Conservation (phyloP, 2,329 filamentous ascomycete genomes). For the Eurotiales sp. region DNA sequence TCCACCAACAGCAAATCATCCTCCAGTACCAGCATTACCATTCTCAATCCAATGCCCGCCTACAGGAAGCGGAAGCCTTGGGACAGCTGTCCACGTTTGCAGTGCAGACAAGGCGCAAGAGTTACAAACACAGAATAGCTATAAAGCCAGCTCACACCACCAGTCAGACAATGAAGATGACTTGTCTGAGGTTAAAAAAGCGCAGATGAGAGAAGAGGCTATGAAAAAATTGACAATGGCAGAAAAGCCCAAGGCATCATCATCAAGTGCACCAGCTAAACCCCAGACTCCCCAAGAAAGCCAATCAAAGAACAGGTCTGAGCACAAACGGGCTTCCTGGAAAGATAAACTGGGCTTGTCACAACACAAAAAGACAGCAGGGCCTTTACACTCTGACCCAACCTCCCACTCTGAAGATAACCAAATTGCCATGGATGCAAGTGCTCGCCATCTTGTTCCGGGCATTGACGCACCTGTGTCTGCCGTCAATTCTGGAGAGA, state of each 20-base stretch:
- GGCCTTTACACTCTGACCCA: neutral
- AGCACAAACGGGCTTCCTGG: constrained; percentile 27
- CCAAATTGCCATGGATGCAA: constrained; percentile 15
- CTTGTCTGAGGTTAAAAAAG: constrained; percentile 16
- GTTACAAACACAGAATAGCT: neutral
- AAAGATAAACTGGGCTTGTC: constrained; percentile 27
- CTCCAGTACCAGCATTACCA: constrained; percentile 17
- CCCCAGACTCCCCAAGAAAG: neutral
- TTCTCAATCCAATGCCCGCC: constrained; percentile 8
- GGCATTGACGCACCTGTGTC: constrained; percentile 73
- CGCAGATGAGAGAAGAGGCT: constrained; percentile 28
- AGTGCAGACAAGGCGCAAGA: too few relatives aligned
- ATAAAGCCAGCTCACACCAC: neutral
- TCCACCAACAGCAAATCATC: constrained; percentile 5
- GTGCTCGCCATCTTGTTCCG: constrained; percentile 36
- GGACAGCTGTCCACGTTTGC: neutral
- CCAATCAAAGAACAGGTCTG: constrained; percentile 6
- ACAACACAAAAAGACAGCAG: constrained; percentile 14
- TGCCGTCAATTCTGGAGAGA: constrained; percentile 73
- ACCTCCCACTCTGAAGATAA: constrained; percentile 13
- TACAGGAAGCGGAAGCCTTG: neutral
- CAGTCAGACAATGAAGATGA: constrained; percentile 17
- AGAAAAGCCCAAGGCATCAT: constrained; percentile 7
- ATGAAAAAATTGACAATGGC: constrained; percentile 34
- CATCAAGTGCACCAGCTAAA: neutral